Evolutionary conservation across 805 yeast genomes (phyloP).

Genomic region (Yarrowia bubula): DNA sequence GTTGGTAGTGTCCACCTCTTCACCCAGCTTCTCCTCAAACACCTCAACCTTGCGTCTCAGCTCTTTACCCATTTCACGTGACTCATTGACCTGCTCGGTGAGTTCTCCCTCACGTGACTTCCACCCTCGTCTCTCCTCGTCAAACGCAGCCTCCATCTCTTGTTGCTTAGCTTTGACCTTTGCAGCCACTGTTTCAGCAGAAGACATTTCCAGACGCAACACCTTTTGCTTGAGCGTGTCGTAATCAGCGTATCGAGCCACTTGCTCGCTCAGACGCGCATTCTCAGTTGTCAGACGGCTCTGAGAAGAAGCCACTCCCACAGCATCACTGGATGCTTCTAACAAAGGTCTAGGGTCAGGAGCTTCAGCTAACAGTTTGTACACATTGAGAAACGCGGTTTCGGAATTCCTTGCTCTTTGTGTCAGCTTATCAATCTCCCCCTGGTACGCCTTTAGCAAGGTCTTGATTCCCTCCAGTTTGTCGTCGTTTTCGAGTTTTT

Average conservation of each 20-base stretch:
- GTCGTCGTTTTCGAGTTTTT: conserved; percentile 58
- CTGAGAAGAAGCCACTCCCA: conserved; percentile 53
- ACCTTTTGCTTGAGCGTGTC: conserved; percentile 67
- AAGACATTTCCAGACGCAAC: conserved; percentile 56
- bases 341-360: conserved; percentile 89
- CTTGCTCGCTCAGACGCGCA: conserved; percentile 47
- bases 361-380: conserved; percentile 76
- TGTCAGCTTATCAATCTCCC: conserved; percentile 81
- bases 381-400: conserved; percentile 66
- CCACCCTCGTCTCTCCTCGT: conserved; percentile 76
- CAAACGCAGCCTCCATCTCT: conserved; percentile 63
- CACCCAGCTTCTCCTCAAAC: conserved; percentile 50
- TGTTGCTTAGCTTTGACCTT: conserved; percentile 68
- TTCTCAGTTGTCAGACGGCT: conserved; percentile 53
- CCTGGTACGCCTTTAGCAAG: conserved; percentile 75
- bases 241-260: conserved; percentile 71
- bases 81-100: conserved; percentile 50
- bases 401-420: conserved; percentile 75
- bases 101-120: conserved; percentile 52
- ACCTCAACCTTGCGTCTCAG: conserved; percentile 64
- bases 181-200: conserved; percentile 53
- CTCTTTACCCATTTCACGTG: conserved; percentile 59
- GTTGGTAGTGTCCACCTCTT: conserved; percentile 4
- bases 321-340: conserved; percentile 65
- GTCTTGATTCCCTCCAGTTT: conserved; percentile 64